Evolutionary conservation across 108 stramenopile species (phyloP).

Genomic region (Cylindrotheca fusiformis): DNA sequence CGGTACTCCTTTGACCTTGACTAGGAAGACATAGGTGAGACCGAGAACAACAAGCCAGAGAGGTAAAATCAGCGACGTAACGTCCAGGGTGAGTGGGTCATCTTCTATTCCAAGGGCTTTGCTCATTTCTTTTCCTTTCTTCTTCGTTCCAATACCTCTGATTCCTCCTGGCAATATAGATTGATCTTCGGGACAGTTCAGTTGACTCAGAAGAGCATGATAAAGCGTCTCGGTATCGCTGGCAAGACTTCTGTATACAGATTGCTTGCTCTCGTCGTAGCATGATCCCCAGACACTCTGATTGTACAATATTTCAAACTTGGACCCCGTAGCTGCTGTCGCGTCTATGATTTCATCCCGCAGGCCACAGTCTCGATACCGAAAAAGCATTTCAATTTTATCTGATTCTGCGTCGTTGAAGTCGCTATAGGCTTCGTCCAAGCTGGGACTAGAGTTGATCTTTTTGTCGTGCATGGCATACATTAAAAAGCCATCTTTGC

Average conservation of each 20-base stretch:
- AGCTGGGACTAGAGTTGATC: neutral
- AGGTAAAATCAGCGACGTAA: no score
- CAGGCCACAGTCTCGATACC: slow-evolving; percentile 23
- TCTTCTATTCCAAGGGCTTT: no score
- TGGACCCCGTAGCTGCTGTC: neutral
- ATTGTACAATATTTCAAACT: slow-evolving; percentile 16
- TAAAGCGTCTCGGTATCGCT: slow-evolving; percentile 8
- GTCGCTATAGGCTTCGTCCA: neutral
- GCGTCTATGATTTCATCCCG: neutral
- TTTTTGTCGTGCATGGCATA: slow-evolving; percentile 13
- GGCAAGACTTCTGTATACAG: slow-evolving; percentile 1
- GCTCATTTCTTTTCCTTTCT: no score
- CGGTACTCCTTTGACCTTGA: no score
- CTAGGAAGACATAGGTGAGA: no score
- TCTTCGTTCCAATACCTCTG: no score
- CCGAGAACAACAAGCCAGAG: no score
- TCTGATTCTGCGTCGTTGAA: neutral
- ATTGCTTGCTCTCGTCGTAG: neutral
- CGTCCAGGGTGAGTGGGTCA: no score
- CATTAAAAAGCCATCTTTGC: slow-evolving; percentile 12
- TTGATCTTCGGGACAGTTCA: no score
- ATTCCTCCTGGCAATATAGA: no score
- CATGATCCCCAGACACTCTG: slow-evolving; percentile 16
- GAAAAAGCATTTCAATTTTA: slow-evolving; percentile 16
- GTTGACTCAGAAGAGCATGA: slow-evolving; percentile 22